Evolutionary conservation across 805 yeast genomes (phyloP), one percentile per base, ranked within the genome.

Genomic region (Ogataea dorogensis): DNA sequence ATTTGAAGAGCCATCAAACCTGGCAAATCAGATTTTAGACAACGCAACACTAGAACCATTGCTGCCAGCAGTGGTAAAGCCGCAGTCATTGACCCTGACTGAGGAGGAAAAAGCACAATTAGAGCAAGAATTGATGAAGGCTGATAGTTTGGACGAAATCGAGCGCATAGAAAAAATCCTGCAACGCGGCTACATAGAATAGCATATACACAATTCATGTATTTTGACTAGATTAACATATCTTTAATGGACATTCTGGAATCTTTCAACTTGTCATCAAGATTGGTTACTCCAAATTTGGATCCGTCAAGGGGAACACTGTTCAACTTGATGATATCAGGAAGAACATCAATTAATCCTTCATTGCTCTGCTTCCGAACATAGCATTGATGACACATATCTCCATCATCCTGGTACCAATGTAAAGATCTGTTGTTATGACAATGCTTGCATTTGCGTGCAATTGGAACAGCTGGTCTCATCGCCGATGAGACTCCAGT

Each of bases 101-200:
- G 72, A 67, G 0, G 76, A 71, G 22, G 87, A 81, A 24, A 71
- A 67, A 38, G 57, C 59, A 10, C 59, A 62, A 29, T 59, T 89
- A 31, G 68, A 79, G 43, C 53, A 65, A 26, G 71, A 76, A 44
- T 64, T 89, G 38, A 67, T 70, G 34, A 64, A 61, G 20, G 95
- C 96, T 1, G 70, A 77, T 4, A 77, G 79, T 33, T 54, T 89
- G 39, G 84, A 73, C 5, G 96, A 89, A 44, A 84, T 88, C 5
- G 84, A 80, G 40, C 63, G 75, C 33, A 73, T 88, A 16, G 94
- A 86, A 54, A 64, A 60, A 17, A 65, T 75, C 14, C 61, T 83
- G 28, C 59, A 60, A 37, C 61, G 55, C 21, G 78, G 57, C 15
- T 47, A 49, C 24, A 68, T 41, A 31, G 38, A 41, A 15, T 24